Conservation (phyloP, 106 monocot species). For the Gastrodia elata region DNA sequence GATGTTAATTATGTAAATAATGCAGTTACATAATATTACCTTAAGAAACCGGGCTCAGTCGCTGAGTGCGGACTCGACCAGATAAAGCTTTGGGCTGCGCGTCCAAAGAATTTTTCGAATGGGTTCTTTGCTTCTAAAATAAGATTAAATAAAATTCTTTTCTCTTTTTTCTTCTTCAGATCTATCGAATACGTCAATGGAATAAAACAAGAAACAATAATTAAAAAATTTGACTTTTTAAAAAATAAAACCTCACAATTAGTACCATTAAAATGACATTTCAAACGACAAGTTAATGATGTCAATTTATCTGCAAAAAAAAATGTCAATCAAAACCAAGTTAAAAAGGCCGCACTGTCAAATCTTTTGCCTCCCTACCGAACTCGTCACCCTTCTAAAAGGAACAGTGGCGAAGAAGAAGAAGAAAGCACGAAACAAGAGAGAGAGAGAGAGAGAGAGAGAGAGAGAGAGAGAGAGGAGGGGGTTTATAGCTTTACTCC, state of each 20-base stretch:
- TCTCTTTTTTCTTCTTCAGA: no score
- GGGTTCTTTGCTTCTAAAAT: no score
- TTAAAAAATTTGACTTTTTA: background rate
- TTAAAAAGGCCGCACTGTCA: background rate
- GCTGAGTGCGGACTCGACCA: no score
- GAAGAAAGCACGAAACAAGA: background rate
- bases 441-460: background rate
- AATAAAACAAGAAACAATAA: background rate
- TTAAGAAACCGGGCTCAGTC: no score
- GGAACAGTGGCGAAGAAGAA: background rate
- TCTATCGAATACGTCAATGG: background rate
- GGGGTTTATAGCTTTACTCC: background rate
- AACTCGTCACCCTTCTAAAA: background rate
- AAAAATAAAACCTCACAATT: background rate
- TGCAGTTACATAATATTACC: no score
- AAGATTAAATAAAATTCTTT: no score
- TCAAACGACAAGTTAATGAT: background rate
- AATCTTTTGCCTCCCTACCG: background rate
- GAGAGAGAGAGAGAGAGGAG: background rate
- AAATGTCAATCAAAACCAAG: background rate
- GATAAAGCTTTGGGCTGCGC: no score
- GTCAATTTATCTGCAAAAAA: background rate
- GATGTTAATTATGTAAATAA: no score
- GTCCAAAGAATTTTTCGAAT: no score
- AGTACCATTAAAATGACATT: background rate